Evolutionary conservation across 192 early-diverging fungal species (phyloP).

Genomic region (Mortierella hygrophila): DNA sequence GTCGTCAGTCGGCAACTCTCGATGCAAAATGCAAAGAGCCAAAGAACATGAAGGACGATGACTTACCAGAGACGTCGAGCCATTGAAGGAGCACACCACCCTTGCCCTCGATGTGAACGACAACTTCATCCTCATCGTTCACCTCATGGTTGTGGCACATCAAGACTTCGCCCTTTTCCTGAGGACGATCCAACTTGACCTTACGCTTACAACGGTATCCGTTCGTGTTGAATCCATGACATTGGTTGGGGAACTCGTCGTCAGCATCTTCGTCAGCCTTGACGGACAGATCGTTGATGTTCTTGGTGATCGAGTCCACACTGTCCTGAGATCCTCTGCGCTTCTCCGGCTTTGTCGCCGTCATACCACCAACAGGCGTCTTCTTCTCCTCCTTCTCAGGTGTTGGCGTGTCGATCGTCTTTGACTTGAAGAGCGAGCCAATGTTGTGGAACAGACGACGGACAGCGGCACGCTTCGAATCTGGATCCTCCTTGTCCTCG

Average conservation of each 20-base stretch:
- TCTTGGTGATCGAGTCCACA: constrained; percentile 25
- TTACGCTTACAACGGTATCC: constrained; percentile 52
- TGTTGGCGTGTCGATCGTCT: constrained; percentile 20
- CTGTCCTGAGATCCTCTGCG: constrained; percentile 12
- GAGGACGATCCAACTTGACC: constrained; percentile 48
- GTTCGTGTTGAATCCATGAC: constrained; percentile 45
- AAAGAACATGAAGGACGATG: no score
- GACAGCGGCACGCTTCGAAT: constrained; percentile 20
- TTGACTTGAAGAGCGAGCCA: constrained; percentile 13
- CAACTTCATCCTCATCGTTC: constrained; percentile 51
- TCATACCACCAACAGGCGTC: neutral
- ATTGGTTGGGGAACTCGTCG: constrained; percentile 48
- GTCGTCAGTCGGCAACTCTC: no score
- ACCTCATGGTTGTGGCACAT: constrained; percentile 54
- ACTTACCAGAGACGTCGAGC: constrained; percentile 50
- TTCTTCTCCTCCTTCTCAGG: constrained; percentile 7
- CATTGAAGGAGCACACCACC: constrained; percentile 51
- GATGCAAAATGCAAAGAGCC: no score
- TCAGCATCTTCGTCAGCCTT: constrained; percentile 13
- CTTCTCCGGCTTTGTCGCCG: neutral
- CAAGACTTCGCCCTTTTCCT: constrained; percentile 40
- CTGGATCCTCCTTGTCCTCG: constrained; percentile 17
- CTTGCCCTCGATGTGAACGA: constrained; percentile 54
- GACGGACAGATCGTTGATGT: constrained; percentile 17
- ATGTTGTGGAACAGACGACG: constrained; percentile 14